Percentiles rank a stretch among this genome's conserved stretches.
Evolutionary conservation across 768 basidiomycete species (phyloP).

Genomic region (Termitomyces sp.): DNA sequence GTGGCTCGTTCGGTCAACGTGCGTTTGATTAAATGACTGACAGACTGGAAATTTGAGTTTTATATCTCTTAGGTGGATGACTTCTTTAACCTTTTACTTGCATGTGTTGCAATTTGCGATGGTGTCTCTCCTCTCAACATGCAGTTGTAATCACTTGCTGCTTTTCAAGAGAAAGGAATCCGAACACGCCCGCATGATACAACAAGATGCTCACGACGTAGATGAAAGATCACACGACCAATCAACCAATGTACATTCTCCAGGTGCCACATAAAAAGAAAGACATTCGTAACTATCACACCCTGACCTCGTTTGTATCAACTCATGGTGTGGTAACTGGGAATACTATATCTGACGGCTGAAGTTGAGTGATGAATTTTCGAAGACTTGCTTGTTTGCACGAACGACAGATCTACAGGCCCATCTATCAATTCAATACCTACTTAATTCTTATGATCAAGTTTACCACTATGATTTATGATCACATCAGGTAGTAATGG

Average conservation of each 20-base stretch:
- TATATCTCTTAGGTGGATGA: slow-evolving; percentile 41
- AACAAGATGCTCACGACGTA: not conserved
- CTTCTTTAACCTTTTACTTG: slow-evolving; percentile 64
- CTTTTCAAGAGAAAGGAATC: not conserved
- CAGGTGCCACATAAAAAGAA: not conserved
- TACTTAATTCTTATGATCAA: not conserved
- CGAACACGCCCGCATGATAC: not conserved
- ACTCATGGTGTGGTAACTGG: not conserved
- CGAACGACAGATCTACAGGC: not conserved
- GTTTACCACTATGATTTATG: not conserved
- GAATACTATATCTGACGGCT: not conserved
- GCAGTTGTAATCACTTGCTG: not conserved
- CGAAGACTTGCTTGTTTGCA: not conserved
- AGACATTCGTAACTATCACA: not conserved
- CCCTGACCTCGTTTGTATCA: not conserved
- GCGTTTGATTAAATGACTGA: slow-evolving; percentile 12
- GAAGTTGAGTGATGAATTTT: not conserved
- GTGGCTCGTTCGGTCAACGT: slow-evolving; percentile 69
- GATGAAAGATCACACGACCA: not conserved
- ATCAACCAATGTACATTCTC: not conserved
- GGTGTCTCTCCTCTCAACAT: slow-evolving; percentile 52
- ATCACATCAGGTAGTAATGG: not conserved
- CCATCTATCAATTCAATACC: not conserved
- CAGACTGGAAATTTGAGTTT: not conserved
- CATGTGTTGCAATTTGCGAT: slow-evolving; percentile 56